phyloP scores from a whole-genome alignment of 805 yeast species.

The Metschnikowia borealis region DNA sequence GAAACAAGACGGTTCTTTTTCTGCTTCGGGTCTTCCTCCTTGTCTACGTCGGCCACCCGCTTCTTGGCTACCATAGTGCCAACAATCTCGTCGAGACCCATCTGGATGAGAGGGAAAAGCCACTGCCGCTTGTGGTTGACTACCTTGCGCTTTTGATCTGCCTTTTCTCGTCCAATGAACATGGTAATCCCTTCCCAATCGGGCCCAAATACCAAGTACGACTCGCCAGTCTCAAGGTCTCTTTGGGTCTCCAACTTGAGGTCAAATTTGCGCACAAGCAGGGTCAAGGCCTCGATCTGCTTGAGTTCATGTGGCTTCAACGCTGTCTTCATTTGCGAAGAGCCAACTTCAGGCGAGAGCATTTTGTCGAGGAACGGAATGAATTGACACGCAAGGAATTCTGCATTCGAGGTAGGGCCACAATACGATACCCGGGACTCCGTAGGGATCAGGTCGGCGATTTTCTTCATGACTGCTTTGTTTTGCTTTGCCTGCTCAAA shows the following conservation, averaged over 20 bases:
- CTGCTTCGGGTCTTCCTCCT: conserved; percentile 13
- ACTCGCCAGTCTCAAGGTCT: conserved; percentile 30
- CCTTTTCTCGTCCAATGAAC: conserved; percentile 14
- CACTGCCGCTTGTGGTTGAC: conserved; percentile 28
- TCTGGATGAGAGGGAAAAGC: conserved; percentile 35
- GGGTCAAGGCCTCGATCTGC: conserved; percentile 35
- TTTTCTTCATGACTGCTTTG: conserved; percentile 26
- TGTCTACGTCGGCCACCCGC: conserved; percentile 15
- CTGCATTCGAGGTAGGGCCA: conserved; percentile 19
- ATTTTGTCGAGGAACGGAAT: conserved; percentile 33
- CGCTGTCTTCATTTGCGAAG: conserved; percentile 21
- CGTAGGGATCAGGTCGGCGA: conserved; percentile 28
- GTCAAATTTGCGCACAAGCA: conserved; percentile 36
- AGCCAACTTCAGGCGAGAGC: conserved; percentile 28
- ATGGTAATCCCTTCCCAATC: conserved; percentile 32
- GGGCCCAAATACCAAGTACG: conserved; percentile 29
- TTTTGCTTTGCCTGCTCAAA: conserved; percentile 35
- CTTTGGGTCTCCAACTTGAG: conserved; percentile 36
- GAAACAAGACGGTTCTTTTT: conserved; percentile 21
- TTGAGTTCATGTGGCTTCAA: conserved; percentile 27
- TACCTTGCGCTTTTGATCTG: conserved; percentile 17
- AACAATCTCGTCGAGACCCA: conserved; percentile 30
- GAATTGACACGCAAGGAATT: conserved; percentile 25
- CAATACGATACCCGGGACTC: conserved; percentile 28
- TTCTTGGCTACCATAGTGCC: conserved; percentile 17